Conservation (phyloP, 1,139 yeast species). For the Taiozyma sp. region DNA sequence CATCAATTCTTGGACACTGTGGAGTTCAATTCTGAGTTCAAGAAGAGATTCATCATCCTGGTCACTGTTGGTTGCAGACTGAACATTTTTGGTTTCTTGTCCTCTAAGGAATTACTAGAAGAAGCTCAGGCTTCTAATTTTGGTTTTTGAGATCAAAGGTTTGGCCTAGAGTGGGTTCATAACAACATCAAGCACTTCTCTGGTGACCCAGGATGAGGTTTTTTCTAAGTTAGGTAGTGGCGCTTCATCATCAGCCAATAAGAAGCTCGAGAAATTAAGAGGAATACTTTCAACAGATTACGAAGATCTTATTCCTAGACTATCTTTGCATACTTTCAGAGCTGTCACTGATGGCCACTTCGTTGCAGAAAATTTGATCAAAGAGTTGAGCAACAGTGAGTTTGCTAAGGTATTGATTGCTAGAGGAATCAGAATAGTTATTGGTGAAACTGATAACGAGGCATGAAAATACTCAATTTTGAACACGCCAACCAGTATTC, state of each 20-base stretch:
- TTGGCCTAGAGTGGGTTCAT: slow-evolving; percentile 36
- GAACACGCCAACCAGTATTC: slow-evolving; percentile 29
- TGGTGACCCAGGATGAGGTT: slow-evolving; percentile 32
- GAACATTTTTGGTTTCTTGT: slow-evolving; percentile 35
- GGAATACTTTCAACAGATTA: slow-evolving; percentile 21
- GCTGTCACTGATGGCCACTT: slow-evolving; percentile 36
- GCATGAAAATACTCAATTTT: slow-evolving; percentile 28
- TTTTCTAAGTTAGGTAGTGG: slow-evolving; percentile 17
- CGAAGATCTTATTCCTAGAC: slow-evolving; percentile 27
- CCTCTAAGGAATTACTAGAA: slow-evolving; percentile 15
- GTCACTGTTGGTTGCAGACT: slow-evolving; percentile 35
- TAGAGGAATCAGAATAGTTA: slow-evolving; percentile 26
- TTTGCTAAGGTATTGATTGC: slow-evolving; percentile 26
- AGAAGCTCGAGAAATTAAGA: slow-evolving; percentile 24
- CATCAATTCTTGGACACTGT: neutral
- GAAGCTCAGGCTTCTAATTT: slow-evolving; percentile 27
- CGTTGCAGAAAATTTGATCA: slow-evolving; percentile 26
- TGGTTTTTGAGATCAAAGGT: slow-evolving; percentile 39
- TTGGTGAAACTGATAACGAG: slow-evolving; percentile 38
- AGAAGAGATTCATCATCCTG: slow-evolving; percentile 29
- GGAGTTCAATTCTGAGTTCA: slow-evolving; percentile 9
- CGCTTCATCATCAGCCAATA: slow-evolving; percentile 3
- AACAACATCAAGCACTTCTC: slow-evolving; percentile 30
- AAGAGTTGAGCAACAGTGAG: slow-evolving; percentile 31
- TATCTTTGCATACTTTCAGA: slow-evolving; percentile 34